Percentiles rank a stretch among this genome's conserved stretches.
phyloP scores from a whole-genome alignment of 169 alveolate genomes.

The Eimeria brunetti region DNA sequence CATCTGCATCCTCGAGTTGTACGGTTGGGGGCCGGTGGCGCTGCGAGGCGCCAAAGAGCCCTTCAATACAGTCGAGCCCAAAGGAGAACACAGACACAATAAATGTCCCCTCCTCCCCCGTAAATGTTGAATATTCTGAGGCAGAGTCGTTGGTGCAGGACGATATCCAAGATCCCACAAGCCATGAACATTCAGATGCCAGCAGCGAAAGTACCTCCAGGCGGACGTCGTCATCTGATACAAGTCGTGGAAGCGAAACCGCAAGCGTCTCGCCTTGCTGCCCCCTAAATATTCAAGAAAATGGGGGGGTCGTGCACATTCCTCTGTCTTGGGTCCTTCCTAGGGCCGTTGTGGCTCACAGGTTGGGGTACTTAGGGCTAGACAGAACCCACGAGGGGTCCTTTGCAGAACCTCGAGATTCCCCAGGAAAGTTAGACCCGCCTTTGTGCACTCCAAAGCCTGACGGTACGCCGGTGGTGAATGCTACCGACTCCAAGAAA shows the following conservation, averaged over 20 bases:
- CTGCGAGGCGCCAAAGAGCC: background rate
- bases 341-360: conserved; percentile 54
- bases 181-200: background rate
- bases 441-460: background rate
- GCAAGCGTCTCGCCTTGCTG: background rate
- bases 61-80: background rate
- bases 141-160: background rate
- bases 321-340: conserved; percentile 78
- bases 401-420: background rate
- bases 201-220: background rate
- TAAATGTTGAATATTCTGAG: no score
- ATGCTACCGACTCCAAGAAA: background rate
- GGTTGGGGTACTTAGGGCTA: conserved; percentile 21
- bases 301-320: conserved; percentile 56
- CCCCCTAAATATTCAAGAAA: conserved; percentile 11
- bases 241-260: background rate
- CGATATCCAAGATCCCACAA: background rate
- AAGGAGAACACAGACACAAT: background rate
- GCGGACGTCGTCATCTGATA: background rate
- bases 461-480: background rate
- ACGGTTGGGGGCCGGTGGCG: background rate
- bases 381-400: background rate
- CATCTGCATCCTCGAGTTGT: background rate
- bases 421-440: background rate
- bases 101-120: background rate